Percentiles rank a stretch among this genome's conserved stretches.
Evolutionary conservation across 1,284 basidiomycete genomes (phyloP).

Genomic region (Austropuccinia psidii): DNA sequence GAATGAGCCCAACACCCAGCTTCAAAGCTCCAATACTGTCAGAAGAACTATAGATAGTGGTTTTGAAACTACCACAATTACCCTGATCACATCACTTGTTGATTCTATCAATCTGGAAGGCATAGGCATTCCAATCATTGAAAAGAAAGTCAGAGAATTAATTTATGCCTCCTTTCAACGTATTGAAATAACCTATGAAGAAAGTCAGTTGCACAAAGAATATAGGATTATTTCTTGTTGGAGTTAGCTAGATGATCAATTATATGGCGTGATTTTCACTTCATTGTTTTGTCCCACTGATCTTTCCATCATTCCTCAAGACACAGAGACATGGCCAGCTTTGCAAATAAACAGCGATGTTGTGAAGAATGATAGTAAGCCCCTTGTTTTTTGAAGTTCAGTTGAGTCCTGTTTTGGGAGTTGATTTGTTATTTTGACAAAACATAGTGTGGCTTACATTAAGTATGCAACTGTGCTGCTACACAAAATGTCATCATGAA

Average conservation of each 20-base stretch:
- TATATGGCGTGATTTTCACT: slow-evolving; percentile 91
- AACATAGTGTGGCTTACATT: slow-evolving; percentile 89
- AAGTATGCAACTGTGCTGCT: slow-evolving; percentile 93
- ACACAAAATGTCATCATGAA: slow-evolving; percentile 88
- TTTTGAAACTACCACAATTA: slow-evolving; percentile 76
- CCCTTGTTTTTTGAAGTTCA: neutral
- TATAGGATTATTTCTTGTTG: slow-evolving; percentile 69
- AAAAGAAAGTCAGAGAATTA: slow-evolving; percentile 78
- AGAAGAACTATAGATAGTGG: slow-evolving; percentile 60
- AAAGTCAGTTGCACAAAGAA: slow-evolving; percentile 72
- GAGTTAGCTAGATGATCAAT: slow-evolving; percentile 95
- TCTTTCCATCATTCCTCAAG: slow-evolving; percentile 68
- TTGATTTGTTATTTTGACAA: slow-evolving; percentile 50
- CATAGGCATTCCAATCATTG: slow-evolving; percentile 85
- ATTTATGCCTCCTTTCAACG: slow-evolving; percentile 74
- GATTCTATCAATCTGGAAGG: slow-evolving; percentile 76
- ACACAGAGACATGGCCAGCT: slow-evolving; percentile 73
- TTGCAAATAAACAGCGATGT: slow-evolving; percentile 80
- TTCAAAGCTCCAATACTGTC: slow-evolving; percentile 63
- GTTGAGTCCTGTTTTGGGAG: too few relatives aligned
- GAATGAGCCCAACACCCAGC: slow-evolving; percentile 50
- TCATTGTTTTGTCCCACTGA: slow-evolving; percentile 93
- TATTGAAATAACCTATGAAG: slow-evolving; percentile 76
- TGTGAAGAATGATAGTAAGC: slow-evolving; percentile 79
- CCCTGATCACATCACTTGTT: slow-evolving; percentile 61